Base-by-base conservation (phyloP, 1,284 basidiomycete genomes). In the Tilletia caries region DNA sequence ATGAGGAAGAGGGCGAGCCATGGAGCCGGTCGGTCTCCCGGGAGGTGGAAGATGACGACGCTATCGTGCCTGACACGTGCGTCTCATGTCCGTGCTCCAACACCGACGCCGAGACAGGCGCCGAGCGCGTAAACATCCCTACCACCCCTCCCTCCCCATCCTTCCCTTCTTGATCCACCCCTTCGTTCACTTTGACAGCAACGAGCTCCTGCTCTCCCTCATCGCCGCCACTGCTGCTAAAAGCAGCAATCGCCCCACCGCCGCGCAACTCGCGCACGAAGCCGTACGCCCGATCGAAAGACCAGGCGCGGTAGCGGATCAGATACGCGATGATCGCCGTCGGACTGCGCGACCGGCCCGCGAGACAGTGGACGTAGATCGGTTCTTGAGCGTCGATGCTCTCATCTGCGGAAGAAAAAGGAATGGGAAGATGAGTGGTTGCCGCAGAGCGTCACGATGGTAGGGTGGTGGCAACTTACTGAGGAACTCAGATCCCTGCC, bases 271-370 rank as follows among this genome's bases (percentile, higher is more conserved):
- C 58, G 32, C 58, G 58, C 29, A 65, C 64, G 29, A 43, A 65
- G 18, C 41, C 64, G 64, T 65, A 65, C 5, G 64, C 64, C 8
- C 64, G 64, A 5, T 25, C 41, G 15, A 44, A 65, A 12, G 64
- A 65, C 64, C 64, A 65, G 41, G 23, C 23, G 15, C 64, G 64
- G 41, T 44, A 44, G 41, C 44, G 64, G 41, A 65, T 65, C 64
- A 65, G 64, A 37, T 65, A 65, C n/a, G 64, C 64, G 64, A 65
- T 48, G 64, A 65, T 48, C 8, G 64, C 64, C 23, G 44, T 48
- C 37, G 44, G 41, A 44, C 41, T 44, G 10, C 64, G 34, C 12
- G 41, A 44, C 1, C 44, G 64, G 15, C 64, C 64, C 12, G 64
- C 64, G 5, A 65, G 41, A 27, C 64, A 65, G 37, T 65, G 64